Percentiles rank a stretch among this genome's conserved stretches.
Conservation (phyloP, 1,284 basidiomycete species). For the Apiotrichum sp. region DNA sequence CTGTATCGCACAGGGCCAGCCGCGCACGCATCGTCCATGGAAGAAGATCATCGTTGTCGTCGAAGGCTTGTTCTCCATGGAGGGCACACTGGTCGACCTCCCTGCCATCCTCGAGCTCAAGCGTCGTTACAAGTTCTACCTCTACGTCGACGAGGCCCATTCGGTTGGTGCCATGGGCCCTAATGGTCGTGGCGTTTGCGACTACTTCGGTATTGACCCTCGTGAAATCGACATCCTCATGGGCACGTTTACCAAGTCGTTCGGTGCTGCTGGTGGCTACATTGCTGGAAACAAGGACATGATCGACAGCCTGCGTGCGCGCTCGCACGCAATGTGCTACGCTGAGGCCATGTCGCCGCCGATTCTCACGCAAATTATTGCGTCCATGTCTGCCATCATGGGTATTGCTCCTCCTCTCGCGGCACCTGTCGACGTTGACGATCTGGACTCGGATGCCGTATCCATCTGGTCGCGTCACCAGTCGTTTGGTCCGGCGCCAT, state of each 20-base stretch:
- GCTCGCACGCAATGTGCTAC: conserved; percentile 79
- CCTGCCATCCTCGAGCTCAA: conserved; percentile 81
- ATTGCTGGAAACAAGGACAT: conserved; percentile 75
- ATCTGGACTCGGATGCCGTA: conserved; percentile 48
- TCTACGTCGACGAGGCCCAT: conserved; percentile 96
- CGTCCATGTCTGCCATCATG: conserved; percentile 96
- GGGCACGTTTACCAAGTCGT: conserved; percentile 99
- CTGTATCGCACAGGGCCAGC: conserved; percentile 93
- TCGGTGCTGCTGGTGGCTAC: conserved; percentile 95
- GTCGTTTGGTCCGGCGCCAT: conserved; percentile 59
- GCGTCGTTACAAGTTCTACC: conserved; percentile 96
- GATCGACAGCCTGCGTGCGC: conserved; percentile 73
- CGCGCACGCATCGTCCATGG: conserved; percentile 95
- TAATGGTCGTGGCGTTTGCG: conserved; percentile 85
- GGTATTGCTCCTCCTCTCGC: conserved; percentile 60
- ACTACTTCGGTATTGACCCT: conserved; percentile 88
- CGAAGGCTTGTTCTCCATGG: conserved; percentile 97
- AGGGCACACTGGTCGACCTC: conserved; percentile 84
- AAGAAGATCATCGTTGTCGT: conserved; percentile 96
- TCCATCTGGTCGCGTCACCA: conserved; percentile 27
- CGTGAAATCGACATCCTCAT: conserved; percentile 84
- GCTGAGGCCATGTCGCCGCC: conserved; percentile 88
- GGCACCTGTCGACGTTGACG: conserved; percentile 23
- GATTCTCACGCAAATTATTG: conserved; percentile 82
- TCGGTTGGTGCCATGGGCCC: conserved; percentile 94